phyloP scores from a whole-genome alignment of 345 rosid species.

The Sisymbrium irio region DNA sequence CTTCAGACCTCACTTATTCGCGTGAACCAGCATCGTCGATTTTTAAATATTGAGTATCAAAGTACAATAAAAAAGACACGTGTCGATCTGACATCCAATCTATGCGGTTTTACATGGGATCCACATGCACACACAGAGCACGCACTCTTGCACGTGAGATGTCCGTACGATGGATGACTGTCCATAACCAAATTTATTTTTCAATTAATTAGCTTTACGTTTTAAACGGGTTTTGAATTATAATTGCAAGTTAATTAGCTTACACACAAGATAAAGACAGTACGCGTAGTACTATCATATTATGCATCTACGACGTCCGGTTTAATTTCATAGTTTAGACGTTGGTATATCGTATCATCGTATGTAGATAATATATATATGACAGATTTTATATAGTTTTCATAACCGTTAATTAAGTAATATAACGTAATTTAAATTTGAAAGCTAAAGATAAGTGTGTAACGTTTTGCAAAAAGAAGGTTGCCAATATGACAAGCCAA shows the following conservation, averaged over 20 bases:
- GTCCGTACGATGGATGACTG: slow-evolving; percentile 28
- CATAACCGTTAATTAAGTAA: background rate
- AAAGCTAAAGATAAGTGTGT: background rate
- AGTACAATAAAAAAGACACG: background rate
- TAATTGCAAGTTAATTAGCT: background rate
- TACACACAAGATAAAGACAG: background rate
- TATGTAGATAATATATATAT: background rate
- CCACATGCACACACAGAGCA: slow-evolving; percentile 28
- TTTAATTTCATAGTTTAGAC: background rate
- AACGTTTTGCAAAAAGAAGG: background rate
- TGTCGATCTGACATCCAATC: background rate
- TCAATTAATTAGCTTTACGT: background rate
- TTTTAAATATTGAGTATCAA: background rate
- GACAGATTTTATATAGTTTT: background rate
- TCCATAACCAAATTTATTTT: background rate
- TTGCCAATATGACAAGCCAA: background rate
- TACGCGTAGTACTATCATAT: background rate
- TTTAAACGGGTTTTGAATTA: background rate
- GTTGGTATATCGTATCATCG: background rate
- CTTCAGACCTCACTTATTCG: slow-evolving; percentile 19
- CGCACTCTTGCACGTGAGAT: slow-evolving; percentile 33
- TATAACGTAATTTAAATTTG: background rate
- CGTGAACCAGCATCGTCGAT: slow-evolving; percentile 1
- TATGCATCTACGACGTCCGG: background rate
- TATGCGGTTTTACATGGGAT: slow-evolving; percentile 3